These are phyloP conservation scores for Ophiocordyceps camponoti-saundersi DNA, from an alignment of 2,329 filamentous ascomycete genomes.

Conservation along the genomic window DNA sequence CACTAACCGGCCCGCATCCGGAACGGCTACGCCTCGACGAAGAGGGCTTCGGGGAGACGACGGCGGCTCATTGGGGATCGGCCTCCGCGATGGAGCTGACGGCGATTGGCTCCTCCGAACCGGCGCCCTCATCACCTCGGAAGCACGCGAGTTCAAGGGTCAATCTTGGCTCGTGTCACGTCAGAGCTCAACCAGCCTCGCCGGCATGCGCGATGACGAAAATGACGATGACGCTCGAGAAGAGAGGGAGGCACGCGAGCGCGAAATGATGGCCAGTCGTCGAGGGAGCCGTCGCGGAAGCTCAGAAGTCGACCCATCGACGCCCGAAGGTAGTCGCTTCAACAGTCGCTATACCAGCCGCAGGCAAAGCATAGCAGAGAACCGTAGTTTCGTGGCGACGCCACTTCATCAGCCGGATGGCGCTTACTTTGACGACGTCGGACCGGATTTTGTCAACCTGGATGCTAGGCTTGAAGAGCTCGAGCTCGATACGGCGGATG, in stretches of 20 bases:
- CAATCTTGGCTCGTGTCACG: slow-evolving; percentile 52
- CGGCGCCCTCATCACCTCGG: slow-evolving; percentile 42
- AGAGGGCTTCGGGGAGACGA: slow-evolving; percentile 9
- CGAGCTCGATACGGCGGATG: slow-evolving; percentile 30
- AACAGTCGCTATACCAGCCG: slow-evolving; percentile 32
- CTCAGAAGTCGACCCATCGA: slow-evolving; percentile 19
- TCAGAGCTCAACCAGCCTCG: slow-evolving; percentile 45
- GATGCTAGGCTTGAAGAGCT: slow-evolving; percentile 41
- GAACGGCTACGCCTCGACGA: slow-evolving; percentile 17
- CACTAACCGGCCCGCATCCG: slow-evolving; percentile 10
- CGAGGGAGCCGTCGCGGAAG: slow-evolving; percentile 30
- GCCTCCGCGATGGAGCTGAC: slow-evolving; percentile 16
- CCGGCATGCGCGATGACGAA: slow-evolving; percentile 31
- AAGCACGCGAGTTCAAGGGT: slow-evolving; percentile 49
- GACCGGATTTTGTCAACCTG: slow-evolving; percentile 46
- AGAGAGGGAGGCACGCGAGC: slow-evolving; percentile 30
- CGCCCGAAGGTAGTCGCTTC: slow-evolving; percentile 24
- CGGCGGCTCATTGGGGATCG: slow-evolving; percentile 5
- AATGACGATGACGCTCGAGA: slow-evolving; percentile 30
- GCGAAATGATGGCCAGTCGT: slow-evolving; percentile 15
- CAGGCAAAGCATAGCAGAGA: slow-evolving; percentile 15
- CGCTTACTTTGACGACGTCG: slow-evolving; percentile 26
- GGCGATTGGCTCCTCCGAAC: slow-evolving; percentile 50
- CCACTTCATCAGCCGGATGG: slow-evolving; percentile 23
- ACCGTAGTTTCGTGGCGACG: slow-evolving; percentile 23